Percentiles rank a stretch among this genome's conserved stretches.
Conservation (phyloP, 805 yeast genomes). For the Starmerella ratchasimensis region DNA sequence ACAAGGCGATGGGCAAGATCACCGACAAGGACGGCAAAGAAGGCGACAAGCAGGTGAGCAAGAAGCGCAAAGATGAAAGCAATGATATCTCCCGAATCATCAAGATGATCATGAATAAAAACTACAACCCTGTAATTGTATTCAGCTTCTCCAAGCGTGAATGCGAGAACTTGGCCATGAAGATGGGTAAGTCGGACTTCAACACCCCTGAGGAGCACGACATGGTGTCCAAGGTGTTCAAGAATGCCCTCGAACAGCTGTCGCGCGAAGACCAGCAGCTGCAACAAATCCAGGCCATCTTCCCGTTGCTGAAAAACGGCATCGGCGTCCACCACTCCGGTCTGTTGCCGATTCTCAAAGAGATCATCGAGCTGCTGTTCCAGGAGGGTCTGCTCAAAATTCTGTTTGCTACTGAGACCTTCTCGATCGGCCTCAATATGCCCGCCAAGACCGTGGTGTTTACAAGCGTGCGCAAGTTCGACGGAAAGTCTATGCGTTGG, state of each 20-base stretch:
- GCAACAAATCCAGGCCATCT: slow-evolving; percentile 85
- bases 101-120: slow-evolving; percentile 93
- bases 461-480: slow-evolving; percentile 96
- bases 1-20: slow-evolving; percentile 93
- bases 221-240: slow-evolving; percentile 76
- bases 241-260: slow-evolving; percentile 73
- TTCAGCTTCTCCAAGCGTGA: slow-evolving; percentile 96
- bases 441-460: slow-evolving; percentile 98
- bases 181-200: slow-evolving; percentile 91
- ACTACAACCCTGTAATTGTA: slow-evolving; percentile 94
- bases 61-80: slow-evolving; percentile 68
- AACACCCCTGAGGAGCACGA: slow-evolving; percentile 89
- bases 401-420: slow-evolving; percentile 93
- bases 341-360: slow-evolving; percentile 79
- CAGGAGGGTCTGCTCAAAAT: slow-evolving; percentile 95
- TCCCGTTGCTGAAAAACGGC: slow-evolving; percentile 84
- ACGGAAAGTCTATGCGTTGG: slow-evolving; percentile 96
- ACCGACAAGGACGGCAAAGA: slow-evolving; percentile 60
- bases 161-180: slow-evolving; percentile 85
- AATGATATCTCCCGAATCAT: slow-evolving; percentile 94
- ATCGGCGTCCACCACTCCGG: slow-evolving; percentile 99
- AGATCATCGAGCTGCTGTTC: slow-evolving; percentile 87
- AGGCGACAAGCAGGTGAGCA: slow-evolving; percentile 57
- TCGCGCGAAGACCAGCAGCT: slow-evolving; percentile 85
- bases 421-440: slow-evolving; percentile 96